Conservation (phyloP, 306 rosid species). For the Cucumis cinereus region DNA sequence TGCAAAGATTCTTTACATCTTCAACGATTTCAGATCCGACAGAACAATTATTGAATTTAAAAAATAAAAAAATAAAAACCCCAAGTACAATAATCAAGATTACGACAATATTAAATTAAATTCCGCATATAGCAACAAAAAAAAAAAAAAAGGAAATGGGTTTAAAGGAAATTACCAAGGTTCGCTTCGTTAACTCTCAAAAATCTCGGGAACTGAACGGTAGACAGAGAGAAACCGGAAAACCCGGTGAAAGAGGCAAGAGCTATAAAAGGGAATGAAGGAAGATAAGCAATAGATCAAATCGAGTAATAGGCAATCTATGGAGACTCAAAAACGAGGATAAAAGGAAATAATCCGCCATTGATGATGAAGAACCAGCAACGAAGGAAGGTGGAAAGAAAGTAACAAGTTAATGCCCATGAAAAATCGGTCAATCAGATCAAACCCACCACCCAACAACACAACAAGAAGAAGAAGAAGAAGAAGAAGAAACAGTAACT, state of each 20-base stretch:
- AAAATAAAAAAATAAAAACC: background rate
- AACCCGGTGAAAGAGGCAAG: background rate
- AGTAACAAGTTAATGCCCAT: background rate
- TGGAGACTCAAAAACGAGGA: constrained; percentile 31
- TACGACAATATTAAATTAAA: background rate
- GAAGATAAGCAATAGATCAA: constrained; percentile 80
- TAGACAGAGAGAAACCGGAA: constrained; percentile 12
- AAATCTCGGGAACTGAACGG: constrained; percentile 4
- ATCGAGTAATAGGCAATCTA: constrained; percentile 53
- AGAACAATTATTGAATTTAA: background rate
- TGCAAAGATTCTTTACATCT: background rate
- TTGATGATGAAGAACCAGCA: constrained; percentile 15
- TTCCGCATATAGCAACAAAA: background rate
- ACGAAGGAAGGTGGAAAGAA: background rate
- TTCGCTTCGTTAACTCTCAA: background rate
- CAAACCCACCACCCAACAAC: background rate
- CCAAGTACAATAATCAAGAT: background rate
- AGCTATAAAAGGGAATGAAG: constrained; percentile 76
- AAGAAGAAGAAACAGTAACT: background rate
- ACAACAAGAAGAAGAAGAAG: background rate
- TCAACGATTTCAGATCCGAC: background rate
- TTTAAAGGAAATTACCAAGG: background rate
- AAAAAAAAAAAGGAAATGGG: too few relatives aligned
- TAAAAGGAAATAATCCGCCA: constrained; percentile 25
- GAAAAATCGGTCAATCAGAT: background rate